These are phyloP conservation scores for Paecilomyces variotii DNA, from an alignment of 2,329 filamentous ascomycete genomes.

Conservation along the genomic window DNA sequence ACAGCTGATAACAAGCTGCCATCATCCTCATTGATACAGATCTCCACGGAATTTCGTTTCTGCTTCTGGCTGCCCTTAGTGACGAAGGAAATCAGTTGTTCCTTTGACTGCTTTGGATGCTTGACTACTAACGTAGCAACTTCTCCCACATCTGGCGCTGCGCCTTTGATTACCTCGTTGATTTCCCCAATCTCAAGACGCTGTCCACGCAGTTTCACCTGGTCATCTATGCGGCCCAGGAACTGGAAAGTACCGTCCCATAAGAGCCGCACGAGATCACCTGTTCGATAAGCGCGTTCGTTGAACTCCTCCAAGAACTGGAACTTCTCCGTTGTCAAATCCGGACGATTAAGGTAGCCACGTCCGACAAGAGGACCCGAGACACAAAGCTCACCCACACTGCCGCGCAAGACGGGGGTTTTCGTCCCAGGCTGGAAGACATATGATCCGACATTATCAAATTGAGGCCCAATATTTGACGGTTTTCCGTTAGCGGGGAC, in stretches of 20 bases:
- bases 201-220: constrained; percentile 86
- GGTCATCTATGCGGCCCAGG: constrained; percentile 78
- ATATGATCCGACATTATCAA: constrained; percentile 78
- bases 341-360: constrained; percentile 72
- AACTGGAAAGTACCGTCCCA: constrained; percentile 81
- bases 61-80: constrained; percentile 12
- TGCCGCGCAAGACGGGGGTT: constrained; percentile 65
- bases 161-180: constrained; percentile 67
- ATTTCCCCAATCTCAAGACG: constrained; percentile 86
- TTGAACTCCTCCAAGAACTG: constrained; percentile 51
- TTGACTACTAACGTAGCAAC: constrained; percentile 69
- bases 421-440: constrained; percentile 65
- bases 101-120: constrained; percentile 64
- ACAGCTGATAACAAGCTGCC: constrained; percentile 40
- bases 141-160: constrained; percentile 53
- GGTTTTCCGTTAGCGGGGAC: constrained; percentile 71
- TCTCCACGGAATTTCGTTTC: constrained; percentile 11
- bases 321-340: constrained; percentile 72
- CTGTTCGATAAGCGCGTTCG: constrained; percentile 73
- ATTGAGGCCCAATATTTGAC: constrained; percentile 80
- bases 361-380: constrained; percentile 81
- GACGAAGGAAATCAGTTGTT: constrained; percentile 74
- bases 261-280: constrained; percentile 75
- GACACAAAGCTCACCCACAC: constrained; percentile 79
- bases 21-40: constrained; percentile 33